A percentile compares a stretch with the other conserved stretches of the same genome.
Conservation (phyloP, 2,329 filamentous ascomycete genomes). For the Mollisia scopiformis region DNA sequence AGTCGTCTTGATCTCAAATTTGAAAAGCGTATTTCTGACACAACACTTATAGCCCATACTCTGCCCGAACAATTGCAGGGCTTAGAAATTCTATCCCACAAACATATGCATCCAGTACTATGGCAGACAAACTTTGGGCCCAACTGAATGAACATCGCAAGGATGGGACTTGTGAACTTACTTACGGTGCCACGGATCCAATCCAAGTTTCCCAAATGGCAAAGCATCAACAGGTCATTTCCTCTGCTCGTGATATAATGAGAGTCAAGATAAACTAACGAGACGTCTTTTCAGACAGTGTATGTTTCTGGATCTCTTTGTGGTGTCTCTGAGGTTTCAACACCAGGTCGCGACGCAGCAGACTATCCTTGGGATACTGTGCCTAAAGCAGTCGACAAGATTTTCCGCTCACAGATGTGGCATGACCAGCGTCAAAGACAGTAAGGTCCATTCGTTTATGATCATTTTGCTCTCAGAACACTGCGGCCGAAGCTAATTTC, state of each 20-base stretch:
- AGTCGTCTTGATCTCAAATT: background rate
- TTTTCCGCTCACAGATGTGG: conserved; percentile 1
- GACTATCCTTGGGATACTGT: conserved; percentile 2
- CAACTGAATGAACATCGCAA: background rate
- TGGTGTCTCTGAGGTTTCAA: background rate
- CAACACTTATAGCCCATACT: background rate
- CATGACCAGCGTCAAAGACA: background rate
- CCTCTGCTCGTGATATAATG: no score
- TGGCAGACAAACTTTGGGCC: background rate
- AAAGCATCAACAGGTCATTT: background rate
- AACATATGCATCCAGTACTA: background rate
- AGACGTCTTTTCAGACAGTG: background rate
- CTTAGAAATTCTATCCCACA: background rate
- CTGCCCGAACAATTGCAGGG: background rate
- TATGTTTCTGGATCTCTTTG: background rate
- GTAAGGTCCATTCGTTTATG: no score
- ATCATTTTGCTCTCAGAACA: background rate
- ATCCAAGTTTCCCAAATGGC: background rate
- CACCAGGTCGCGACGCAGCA: background rate
- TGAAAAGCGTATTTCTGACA: background rate
- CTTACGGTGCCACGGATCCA: background rate
- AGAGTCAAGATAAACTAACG: background rate
- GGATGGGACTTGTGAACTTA: background rate
- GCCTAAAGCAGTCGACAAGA: background rate
- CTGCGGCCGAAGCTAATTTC: background rate